Evolutionary conservation across 1,284 basidiomycete genomes (phyloP).

Genomic region (Mycena citricolor): DNA sequence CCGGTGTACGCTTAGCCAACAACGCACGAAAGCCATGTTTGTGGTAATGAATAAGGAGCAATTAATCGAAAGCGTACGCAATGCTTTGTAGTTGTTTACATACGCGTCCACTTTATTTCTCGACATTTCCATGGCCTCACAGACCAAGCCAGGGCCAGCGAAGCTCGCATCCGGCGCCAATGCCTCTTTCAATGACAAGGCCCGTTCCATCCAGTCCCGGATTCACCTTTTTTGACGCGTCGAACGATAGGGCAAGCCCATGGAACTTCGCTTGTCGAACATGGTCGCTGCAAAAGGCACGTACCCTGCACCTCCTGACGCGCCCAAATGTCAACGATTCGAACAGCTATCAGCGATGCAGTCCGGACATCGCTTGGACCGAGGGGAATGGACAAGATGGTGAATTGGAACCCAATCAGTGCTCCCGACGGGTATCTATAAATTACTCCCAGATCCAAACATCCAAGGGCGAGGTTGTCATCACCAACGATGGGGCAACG

Average conservation of each 20-base stretch:
- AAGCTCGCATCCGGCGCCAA: constrained; percentile 52
- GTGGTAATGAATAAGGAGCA: constrained; percentile 22
- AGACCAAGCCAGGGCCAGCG: constrained; percentile 24
- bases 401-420: constrained; percentile 35
- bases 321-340: background rate
- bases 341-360: constrained; percentile 92
- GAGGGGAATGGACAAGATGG: constrained; percentile 99
- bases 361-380: constrained; percentile 97
- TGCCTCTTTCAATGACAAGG: constrained; percentile 84
- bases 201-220: constrained; percentile 27
- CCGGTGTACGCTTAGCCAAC: background rate
- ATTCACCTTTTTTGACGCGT: constrained; percentile 33
- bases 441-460: constrained; percentile 84
- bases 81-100: constrained; percentile 17
- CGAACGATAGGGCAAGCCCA: constrained; percentile 74
- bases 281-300: constrained; percentile 94
- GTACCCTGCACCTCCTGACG: constrained; percentile 20
- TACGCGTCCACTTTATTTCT: constrained; percentile 24
- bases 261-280: constrained; percentile 93
- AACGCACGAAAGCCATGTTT: constrained; percentile 64
- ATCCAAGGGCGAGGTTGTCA: constrained; percentile 92
- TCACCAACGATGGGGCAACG: constrained; percentile 99
- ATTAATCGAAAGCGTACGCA: constrained; percentile 19
- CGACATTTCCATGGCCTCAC: constrained; percentile 17
- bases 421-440: no score